These are phyloP conservation scores for Stephanocyclus meneghinianus DNA, from an alignment of 352 stramenopile genomes.

Conservation along the genomic window DNA sequence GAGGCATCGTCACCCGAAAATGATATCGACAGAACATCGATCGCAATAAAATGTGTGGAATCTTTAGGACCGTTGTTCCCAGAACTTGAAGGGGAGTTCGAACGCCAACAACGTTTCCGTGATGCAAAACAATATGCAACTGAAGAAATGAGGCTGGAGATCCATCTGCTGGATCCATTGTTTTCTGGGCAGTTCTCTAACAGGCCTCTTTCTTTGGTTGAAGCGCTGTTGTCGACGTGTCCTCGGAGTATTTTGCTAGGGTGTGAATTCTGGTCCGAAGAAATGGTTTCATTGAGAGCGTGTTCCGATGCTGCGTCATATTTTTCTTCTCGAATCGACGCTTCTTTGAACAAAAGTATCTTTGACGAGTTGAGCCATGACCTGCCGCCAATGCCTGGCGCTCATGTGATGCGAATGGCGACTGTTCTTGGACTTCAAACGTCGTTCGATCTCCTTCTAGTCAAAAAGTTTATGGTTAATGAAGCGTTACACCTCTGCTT, in stretches of 20 bases:
- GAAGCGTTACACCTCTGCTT: conserved; percentile 50
- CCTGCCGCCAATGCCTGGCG: conserved; percentile 59
- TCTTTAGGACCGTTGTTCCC: conserved; percentile 57
- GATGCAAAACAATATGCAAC: conserved; percentile 68
- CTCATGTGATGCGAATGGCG: conserved; percentile 67
- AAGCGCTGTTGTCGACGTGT: conserved; percentile 49
- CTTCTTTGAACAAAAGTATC: conserved; percentile 13
- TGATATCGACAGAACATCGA: neutral
- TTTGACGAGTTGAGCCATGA: conserved; percentile 34
- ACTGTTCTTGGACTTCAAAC: conserved; percentile 63
- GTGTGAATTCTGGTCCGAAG: conserved; percentile 67
- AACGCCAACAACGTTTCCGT: conserved; percentile 43
- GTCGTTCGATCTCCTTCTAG: conserved; percentile 41
- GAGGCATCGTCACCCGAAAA: conserved; percentile 32
- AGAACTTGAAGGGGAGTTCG: conserved; percentile 44
- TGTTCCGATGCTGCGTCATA: conserved; percentile 38
- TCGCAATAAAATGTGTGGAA: conserved; percentile 50
- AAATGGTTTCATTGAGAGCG: conserved; percentile 30
- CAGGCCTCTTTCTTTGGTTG: conserved; percentile 52
- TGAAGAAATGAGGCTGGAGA: conserved; percentile 42
- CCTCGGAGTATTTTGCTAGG: conserved; percentile 59
- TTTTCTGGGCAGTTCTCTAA: conserved; percentile 29
- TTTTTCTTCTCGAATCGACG: conserved; percentile 46
- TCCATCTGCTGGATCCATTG: conserved; percentile 16
- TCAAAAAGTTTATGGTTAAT: conserved; percentile 61